Base-by-base conservation (phyloP, 2,329 filamentous ascomycete genomes). In the Arthrobotrys conoides region DNA sequence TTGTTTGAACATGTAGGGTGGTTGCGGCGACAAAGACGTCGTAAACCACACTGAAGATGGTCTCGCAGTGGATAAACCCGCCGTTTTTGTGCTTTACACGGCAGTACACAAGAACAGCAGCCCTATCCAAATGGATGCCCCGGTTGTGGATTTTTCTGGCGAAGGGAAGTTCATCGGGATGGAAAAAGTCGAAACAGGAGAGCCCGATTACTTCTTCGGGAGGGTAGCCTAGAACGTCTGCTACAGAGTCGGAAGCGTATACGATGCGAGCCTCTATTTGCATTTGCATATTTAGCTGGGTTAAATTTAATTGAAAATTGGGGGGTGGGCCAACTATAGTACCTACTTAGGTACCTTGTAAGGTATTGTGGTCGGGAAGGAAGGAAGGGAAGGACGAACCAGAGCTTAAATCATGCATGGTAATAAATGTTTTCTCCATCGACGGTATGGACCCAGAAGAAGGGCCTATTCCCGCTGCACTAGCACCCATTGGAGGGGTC, bases 361-460 rank as follows among this genome's bases (percentile, higher is more conserved):
- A n/a, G n/a, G n/a, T n/a, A n/a, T n/a, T n/a, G n/a, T n/a, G n/a
- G n/a, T n/a, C n/a, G n/a, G n/a, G n/a, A n/a, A n/a, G 16, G 22
- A 12, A 14, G 4, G 4, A n/a, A 66, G 5, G 24, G 49, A 49
- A 68, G 16, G 61, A 75, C 72, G 73, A 80, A 80, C 78, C 80
- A 38, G 71, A 59, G 46, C 75, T 87, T 90, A 86, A 86, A 92
- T 93, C 93, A 84, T 96, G 93, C 83, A 96, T 96, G 81, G 93
- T 94, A 86, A 96, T 96, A 86, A 96, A 96, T 36, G 93, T 96
- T 81, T 92, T 92, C 85, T 94, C 92, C 92, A 93, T 93, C 80
- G 83, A 84, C 83, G 53, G 38, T 12, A 48, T 33, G 20, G 63
- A 41, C 24, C 41, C 44, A 6, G 61, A 14, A 22, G 30, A 51